Evolutionary conservation across 352 stramenopile genomes (phyloP), one percentile per base, ranked within the genome.

Genomic region (Phytophthora sp.): DNA sequence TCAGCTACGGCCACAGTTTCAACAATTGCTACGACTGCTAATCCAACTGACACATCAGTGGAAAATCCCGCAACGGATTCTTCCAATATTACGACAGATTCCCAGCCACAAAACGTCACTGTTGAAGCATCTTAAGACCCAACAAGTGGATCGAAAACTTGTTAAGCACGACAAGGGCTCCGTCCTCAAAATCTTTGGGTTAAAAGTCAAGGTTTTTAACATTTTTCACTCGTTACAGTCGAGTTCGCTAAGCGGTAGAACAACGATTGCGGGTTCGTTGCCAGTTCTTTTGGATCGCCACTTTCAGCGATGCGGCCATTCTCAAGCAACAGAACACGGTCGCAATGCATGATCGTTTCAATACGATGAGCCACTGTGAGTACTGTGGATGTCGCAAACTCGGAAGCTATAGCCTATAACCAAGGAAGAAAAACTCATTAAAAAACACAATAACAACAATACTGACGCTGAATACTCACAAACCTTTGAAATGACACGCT

Each of bases 341-440:
- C 94, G 63, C 91, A 98, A 41, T 98, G 80, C 70, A 98, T 88
- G 58, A 99, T 98, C 1, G 95, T 99, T 55, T 98, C 85, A 2
- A 99, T 79, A 13, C 98, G 84, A 77, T 99, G 98, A 13, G 98
- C 97, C 35, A 99, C 98, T 0, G 97, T 99, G 7, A 99, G 68
- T 12, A 99, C 87, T 4, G 98, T 99, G 2, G 92, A 94, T 11
- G 85, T 77, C 7, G 71, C 68, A 75, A 99, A 99, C 42, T 98
- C 93, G 13, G 92, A 72, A 13, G 93, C 74, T 52, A 99, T 96
- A 16, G 85, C 96, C 73, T 96, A 29, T 7, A 71, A 36, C 36
- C n/a, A 67, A 36, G 24, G 62, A n/a, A 46, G 11, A 41, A 18
- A n/a, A n/a, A n/a, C n/a, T n/a, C 36, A 13, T 42, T 31, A 66